These are phyloP conservation scores for Fusarium sp. DNA, from an alignment of 2,329 filamentous ascomycete species.

Conservation along the genomic window DNA sequence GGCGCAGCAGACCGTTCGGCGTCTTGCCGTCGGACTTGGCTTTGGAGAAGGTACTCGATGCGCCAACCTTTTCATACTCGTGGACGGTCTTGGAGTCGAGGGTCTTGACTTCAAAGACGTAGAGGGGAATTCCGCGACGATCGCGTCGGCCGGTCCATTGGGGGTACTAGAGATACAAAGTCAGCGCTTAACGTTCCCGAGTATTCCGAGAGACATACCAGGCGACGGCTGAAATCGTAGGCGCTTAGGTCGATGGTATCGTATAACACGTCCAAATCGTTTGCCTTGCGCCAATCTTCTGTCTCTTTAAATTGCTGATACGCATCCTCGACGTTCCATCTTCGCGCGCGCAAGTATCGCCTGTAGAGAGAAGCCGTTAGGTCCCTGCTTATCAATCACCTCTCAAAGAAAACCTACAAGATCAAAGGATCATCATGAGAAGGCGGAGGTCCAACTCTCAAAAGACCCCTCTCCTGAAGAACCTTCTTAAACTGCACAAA, in stretches of 20 bases:
- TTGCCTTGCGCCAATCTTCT: conserved; percentile 85
- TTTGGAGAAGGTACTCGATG: conserved; percentile 68
- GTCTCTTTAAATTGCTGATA: conserved; percentile 88
- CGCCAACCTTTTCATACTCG: conserved; percentile 76
- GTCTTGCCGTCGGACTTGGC: conserved; percentile 75
- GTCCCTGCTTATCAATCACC: conserved; percentile 7
- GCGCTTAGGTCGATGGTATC: conserved; percentile 86
- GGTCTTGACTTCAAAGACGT: conserved; percentile 87
- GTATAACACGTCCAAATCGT: conserved; percentile 83
- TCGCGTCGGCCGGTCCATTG: conserved; percentile 96
- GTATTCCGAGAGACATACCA: conserved; percentile 63
- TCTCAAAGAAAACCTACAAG: conserved; percentile 62
- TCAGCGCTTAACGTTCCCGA: conserved; percentile 8
- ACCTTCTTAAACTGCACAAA: conserved; percentile 78
- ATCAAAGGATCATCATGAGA: conserved; percentile 81
- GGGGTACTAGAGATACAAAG: conserved; percentile 73
- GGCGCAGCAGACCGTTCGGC: conserved; percentile 80
- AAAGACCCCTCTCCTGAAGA: conserved; percentile 73
- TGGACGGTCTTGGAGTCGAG: conserved; percentile 85
- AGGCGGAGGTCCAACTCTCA: conserved; percentile 64
- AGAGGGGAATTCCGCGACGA: conserved; percentile 89
- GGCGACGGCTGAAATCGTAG: conserved; percentile 81
- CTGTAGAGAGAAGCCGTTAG: conserved; percentile 58
- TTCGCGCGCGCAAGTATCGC: conserved; percentile 86
- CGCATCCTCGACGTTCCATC: conserved; percentile 82